phyloP scores from a whole-genome alignment of 495 filamentous ascomycete genomes.

The Antarctomyces pellizariae region DNA sequence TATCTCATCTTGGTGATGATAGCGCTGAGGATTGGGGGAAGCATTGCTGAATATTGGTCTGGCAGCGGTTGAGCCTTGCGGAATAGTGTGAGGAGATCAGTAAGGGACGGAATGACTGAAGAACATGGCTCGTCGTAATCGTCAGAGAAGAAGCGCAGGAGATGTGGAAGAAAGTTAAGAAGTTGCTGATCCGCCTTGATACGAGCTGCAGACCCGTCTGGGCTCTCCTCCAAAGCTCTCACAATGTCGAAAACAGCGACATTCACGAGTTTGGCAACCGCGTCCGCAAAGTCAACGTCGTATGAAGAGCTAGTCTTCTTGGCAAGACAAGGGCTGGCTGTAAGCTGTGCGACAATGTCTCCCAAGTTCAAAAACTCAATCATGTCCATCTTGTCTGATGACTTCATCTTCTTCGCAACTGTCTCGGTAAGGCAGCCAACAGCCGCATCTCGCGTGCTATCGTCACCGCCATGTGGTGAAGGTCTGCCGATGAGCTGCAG shows the following conservation, averaged over 20 bases:
- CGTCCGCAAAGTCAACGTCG: slow-evolving; percentile 84
- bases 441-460: slow-evolving; percentile 62
- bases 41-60: slow-evolving; percentile 45
- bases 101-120: slow-evolving; percentile 74
- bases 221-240: slow-evolving; percentile 36
- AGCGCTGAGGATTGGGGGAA: slow-evolving; percentile 69
- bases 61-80: slow-evolving; percentile 50
- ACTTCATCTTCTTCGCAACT: slow-evolving; percentile 91
- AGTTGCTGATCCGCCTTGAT: slow-evolving; percentile 49
- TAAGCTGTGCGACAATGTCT: slow-evolving; percentile 57
- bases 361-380: slow-evolving; percentile 72
- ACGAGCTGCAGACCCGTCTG: slow-evolving; percentile 27
- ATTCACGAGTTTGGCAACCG: slow-evolving; percentile 90
- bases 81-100: slow-evolving; percentile 70
- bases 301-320: slow-evolving; percentile 63
- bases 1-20: slow-evolving; percentile 91
- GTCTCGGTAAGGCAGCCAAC: slow-evolving; percentile 89
- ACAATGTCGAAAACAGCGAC: slow-evolving; percentile 68
- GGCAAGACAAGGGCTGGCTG: slow-evolving; percentile 53
- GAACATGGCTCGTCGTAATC: slow-evolving; percentile 97
- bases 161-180: slow-evolving; percentile 56
- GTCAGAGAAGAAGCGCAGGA: slow-evolving; percentile 85
- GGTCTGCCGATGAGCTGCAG: slow-evolving; percentile 53
- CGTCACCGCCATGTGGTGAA: slow-evolving; percentile 24
- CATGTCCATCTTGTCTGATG: slow-evolving; percentile 78